Base-by-base conservation (phyloP, 2,329 filamentous ascomycete species). In the Mollisiaceae sp. region DNA sequence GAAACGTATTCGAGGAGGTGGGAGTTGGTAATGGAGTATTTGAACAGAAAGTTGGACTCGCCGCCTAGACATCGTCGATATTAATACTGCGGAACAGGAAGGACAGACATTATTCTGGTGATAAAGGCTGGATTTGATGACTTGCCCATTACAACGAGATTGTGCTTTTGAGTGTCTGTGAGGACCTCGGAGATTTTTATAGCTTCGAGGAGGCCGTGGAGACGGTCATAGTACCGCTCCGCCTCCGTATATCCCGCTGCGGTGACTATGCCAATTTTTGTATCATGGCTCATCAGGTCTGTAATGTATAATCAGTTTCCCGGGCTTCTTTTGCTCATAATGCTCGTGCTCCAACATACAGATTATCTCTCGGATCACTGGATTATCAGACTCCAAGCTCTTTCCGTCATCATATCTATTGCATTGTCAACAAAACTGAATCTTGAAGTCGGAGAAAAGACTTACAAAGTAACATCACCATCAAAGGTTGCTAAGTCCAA, bases 41-140 rank as follows among this genome's bases (percentile, higher is more conserved):
- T 88, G 80, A 98, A 97, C 60, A 98, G 88, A 78, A 96, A 99
- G 80, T 97, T 98, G 66, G 92, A 93, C 79, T 99, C 95, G 63
- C 95, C 95, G 69, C 95, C 75, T 77, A 62, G 22, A 38, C 32
- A 36, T 35, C 65, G 35, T 24, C 9, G n/a, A 5, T 50, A n/a
- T 54, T 54, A 54, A 11, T 24, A 32, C 18, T 12, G 27, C 6
- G 9, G 50, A 11, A 6, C 12, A 9, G 11, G 11, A 8, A 12
- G 22, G 24, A 27, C 24, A 18, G 24, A 27, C 12, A 35, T 15
- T 35, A 1, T 54, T 15, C 27, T 54, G 4, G 8, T 12, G 11
- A 18, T 5, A 32, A 12, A 32, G 50, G 15, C 15, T 54, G 50
- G 35, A 22, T 50, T 39, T n/a, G 38, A 27, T 8, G 12, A 20